A percentile compares a stretch with the other conserved stretches of the same genome.
phyloP scores from a whole-genome alignment of 1,284 basidiomycete genomes.

The Erythrobasidium hasegawianum region DNA sequence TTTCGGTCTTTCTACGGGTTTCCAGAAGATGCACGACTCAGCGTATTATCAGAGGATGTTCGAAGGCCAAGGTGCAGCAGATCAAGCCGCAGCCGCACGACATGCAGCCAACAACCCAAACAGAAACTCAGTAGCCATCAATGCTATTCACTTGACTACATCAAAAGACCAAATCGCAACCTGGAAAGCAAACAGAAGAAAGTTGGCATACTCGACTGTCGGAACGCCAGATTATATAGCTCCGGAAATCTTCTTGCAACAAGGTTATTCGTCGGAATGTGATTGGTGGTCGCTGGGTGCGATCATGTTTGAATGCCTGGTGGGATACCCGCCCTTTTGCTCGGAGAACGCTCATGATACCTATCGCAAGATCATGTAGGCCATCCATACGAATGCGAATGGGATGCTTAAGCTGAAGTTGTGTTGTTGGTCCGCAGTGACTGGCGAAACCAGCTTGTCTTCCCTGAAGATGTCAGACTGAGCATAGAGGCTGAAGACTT shows the following conservation, averaged over 20 bases:
- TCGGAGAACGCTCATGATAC: slow-evolving; percentile 97
- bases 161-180: slow-evolving; percentile 90
- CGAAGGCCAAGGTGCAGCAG: slow-evolving; percentile 54
- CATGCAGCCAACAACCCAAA: slow-evolving; percentile 34
- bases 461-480: slow-evolving; percentile 95
- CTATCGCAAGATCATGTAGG: slow-evolving; percentile 86
- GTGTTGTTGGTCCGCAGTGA: slow-evolving; percentile 54
- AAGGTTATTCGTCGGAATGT: slow-evolving; percentile 90
- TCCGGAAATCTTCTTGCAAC: slow-evolving; percentile 95
- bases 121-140: slow-evolving; percentile 90
- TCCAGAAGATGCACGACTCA: slow-evolving; percentile 90
- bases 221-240: slow-evolving; percentile 99
- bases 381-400: no score
- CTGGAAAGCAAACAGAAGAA: slow-evolving; percentile 97
- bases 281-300: slow-evolving; percentile 58
- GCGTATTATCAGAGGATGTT: slow-evolving; percentile 92
- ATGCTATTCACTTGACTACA: slow-evolving; percentile 88
- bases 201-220: slow-evolving; percentile 95
- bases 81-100: not conserved
- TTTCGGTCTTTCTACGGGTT: slow-evolving; percentile 89
- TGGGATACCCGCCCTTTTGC: slow-evolving; percentile 86
- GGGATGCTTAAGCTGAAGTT: no score
- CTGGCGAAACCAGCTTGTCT: slow-evolving; percentile 83
- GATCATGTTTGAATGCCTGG: slow-evolving; percentile 98
- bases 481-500: slow-evolving; percentile 88